These are phyloP conservation scores for Blumeriella jaapii DNA, from an alignment of 2,329 filamentous ascomycete species.

Conservation along the genomic window DNA sequence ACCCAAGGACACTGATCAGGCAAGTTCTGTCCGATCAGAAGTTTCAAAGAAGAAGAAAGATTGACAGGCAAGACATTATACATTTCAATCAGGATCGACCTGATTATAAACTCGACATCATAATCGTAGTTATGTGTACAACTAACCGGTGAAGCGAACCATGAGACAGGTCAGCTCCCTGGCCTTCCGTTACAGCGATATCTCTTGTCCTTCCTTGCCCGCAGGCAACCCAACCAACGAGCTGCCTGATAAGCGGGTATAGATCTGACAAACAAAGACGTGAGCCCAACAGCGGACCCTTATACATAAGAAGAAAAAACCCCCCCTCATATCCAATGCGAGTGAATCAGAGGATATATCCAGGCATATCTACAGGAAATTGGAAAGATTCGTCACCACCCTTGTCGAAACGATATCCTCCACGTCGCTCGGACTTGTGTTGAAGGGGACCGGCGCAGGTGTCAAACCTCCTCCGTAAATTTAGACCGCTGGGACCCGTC, in stretches of 20 bases:
- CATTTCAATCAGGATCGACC: background rate
- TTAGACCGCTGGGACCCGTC: constrained; percentile 34
- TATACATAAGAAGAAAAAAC: constrained; percentile 18
- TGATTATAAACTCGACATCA: background rate
- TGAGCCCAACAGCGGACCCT: too few species aligned
- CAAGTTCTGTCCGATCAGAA: too few species aligned
- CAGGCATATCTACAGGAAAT: constrained; percentile 16
- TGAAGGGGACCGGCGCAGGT: constrained; percentile 15
- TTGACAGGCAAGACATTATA: too few species aligned
- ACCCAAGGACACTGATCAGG: too few species aligned
- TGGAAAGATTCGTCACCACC: constrained; percentile 16
- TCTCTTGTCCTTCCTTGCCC: too few species aligned
- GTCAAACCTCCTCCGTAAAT: constrained; percentile 36
- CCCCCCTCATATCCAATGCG: constrained; percentile 23
- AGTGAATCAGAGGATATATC: constrained; percentile 11
- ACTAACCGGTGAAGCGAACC: too few species aligned
- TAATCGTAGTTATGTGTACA: too few species aligned
- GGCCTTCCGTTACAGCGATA: too few species aligned
- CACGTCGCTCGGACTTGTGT: constrained; percentile 9
- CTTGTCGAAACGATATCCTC: constrained; percentile 9
- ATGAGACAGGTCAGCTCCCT: constrained; percentile 6
- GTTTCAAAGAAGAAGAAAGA: too few species aligned
- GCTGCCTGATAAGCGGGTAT: constrained; percentile 15
- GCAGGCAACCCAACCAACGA: constrained; percentile 8
- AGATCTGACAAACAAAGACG: constrained; percentile 14